Evolutionary conservation across 805 yeast species (phyloP).

Genomic region (Ogataea saltuana): DNA sequence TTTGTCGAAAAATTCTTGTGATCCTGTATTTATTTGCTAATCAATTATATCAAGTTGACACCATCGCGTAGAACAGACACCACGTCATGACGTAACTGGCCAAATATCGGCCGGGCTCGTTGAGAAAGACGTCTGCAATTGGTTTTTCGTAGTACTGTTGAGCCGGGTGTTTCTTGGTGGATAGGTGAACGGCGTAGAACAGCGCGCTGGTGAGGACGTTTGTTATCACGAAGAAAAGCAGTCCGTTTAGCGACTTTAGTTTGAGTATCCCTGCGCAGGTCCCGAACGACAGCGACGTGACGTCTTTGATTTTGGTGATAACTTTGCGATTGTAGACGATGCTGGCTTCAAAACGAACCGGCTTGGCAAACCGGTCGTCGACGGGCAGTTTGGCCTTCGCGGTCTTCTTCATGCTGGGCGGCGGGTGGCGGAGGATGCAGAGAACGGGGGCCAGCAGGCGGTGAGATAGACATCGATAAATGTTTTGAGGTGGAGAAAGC

Average conservation of each 20-base stretch:
- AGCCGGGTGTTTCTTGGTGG: conserved; percentile 31
- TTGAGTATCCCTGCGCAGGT: conserved; percentile 55
- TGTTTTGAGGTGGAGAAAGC: no score
- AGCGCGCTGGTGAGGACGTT: conserved; percentile 37
- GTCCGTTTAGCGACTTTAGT: conserved; percentile 50
- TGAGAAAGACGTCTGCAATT: conserved; percentile 42
- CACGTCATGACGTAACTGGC: conserved; percentile 58
- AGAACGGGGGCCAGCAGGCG: no score
- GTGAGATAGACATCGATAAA: no score
- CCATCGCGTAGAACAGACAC: conserved; percentile 55
- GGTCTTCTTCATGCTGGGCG: neutral
- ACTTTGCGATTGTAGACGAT: conserved; percentile 22
- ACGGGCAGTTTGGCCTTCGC: neutral
- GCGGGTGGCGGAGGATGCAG: neutral
- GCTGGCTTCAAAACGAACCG: conserved; percentile 21
- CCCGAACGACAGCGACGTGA: conserved; percentile 52
- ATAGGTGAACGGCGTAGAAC: conserved; percentile 37
- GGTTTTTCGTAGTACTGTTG: conserved; percentile 42
- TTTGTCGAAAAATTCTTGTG: conserved; percentile 5
- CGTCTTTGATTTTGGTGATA: conserved; percentile 36
- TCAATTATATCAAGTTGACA: conserved; percentile 23
- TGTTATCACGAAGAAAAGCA: conserved; percentile 42
- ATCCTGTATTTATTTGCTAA: neutral
- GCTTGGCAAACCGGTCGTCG: conserved; percentile 10
- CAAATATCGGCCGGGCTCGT: conserved; percentile 47